phyloP scores from a whole-genome alignment of 805 yeast genomes.

The Yamadazyma ubonensis region DNA sequence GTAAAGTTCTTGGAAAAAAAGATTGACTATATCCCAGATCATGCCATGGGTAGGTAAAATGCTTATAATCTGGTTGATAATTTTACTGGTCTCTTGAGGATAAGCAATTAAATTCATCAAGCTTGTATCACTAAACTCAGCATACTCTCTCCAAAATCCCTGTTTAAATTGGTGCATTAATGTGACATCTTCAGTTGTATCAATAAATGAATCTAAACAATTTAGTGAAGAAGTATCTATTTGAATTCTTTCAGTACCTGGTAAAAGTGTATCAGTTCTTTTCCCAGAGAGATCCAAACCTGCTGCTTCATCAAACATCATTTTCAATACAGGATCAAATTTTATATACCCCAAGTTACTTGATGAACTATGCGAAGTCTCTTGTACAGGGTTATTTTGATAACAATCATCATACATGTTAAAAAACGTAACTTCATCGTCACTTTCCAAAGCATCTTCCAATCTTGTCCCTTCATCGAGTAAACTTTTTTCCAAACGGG shows the following conservation, averaged over 20 bases:
- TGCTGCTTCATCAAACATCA: not conserved
- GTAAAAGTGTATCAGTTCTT: constrained; percentile 1
- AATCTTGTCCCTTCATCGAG: not conserved
- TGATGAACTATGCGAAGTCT: not conserved
- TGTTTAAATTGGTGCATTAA: not conserved
- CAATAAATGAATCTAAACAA: not conserved
- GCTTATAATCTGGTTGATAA: constrained; percentile 4
- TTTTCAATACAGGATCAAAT: constrained; percentile 1
- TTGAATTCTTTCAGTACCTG: constrained; percentile 1
- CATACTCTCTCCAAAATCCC: constrained; percentile 3
- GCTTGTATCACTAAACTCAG: not conserved
- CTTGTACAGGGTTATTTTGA: not conserved
- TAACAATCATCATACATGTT: constrained; percentile 2
- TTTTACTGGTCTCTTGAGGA: not conserved
- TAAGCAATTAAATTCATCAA: not conserved
- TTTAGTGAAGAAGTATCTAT: not conserved
- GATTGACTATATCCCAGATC: constrained; percentile 12
- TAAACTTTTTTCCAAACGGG: constrained; percentile 1
- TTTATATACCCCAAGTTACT: constrained; percentile 1
- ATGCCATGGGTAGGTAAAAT: constrained; percentile 11
- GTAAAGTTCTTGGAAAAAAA: constrained; percentile 41
- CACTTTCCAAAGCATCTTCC: constrained; percentile 4
- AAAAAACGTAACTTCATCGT: constrained; percentile 6
- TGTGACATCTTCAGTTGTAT: not conserved
- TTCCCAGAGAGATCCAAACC: not conserved